phyloP scores from a whole-genome alignment of 768 basidiomycete genomes.

The Podaxis sp. region DNA sequence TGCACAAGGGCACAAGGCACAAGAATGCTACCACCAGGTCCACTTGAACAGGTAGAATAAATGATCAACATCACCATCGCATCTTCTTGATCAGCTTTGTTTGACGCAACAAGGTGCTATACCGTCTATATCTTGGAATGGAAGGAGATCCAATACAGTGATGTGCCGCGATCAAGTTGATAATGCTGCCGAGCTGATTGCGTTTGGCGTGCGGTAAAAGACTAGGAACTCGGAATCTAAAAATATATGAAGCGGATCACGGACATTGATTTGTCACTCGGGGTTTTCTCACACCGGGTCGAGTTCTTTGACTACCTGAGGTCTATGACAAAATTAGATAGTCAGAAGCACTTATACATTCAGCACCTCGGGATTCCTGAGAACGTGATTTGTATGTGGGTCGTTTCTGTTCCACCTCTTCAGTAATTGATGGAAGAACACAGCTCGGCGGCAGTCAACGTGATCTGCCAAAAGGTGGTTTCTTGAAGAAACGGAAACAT shows the following conservation, averaged over 20 bases:
- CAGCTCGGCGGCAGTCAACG: too few species aligned
- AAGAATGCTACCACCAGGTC: not conserved
- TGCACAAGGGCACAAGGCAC: not conserved
- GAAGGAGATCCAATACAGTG: not conserved
- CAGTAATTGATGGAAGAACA: too few species aligned
- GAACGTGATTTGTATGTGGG: not conserved
- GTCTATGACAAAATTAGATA: not conserved
- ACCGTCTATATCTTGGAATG: not conserved
- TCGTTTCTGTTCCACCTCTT: not conserved
- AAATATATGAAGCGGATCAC: not conserved
- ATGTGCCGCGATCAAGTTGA: not conserved
- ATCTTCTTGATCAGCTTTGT: not conserved
- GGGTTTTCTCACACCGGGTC: not conserved
- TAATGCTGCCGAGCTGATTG: not conserved
- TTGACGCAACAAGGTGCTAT: not conserved
- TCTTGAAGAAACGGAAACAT: not conserved
- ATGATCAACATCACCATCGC: not conserved
- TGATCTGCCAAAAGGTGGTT: not conserved
- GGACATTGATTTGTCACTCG: not conserved
- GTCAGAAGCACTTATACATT: not conserved
- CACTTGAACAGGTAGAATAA: not conserved
- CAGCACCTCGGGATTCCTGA: not conserved
- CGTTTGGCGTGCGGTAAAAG: not conserved
- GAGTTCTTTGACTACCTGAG: not conserved
- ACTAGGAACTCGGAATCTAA: not conserved